These are phyloP conservation scores for Larix sibirica DNA, from an alignment of 83 land plant species.

Conservation along the genomic window DNA sequence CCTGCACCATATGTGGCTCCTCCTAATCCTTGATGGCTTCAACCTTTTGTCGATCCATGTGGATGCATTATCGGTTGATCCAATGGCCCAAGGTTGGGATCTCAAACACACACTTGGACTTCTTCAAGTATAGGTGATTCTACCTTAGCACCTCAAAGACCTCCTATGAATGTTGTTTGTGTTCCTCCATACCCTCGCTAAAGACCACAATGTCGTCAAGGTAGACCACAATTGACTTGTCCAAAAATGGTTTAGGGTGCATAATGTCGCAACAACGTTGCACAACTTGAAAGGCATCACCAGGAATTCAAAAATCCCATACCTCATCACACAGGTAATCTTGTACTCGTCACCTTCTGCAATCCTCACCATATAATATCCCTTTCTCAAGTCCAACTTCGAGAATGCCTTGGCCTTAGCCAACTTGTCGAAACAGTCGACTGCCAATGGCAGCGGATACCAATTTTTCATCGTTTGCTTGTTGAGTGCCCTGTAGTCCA, in stretches of 20 bases:
- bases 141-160: no score
- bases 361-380: constrained; percentile 11
- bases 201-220: no score
- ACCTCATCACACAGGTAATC: constrained; percentile 9
- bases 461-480: not conserved
- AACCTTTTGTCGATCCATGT: no score
- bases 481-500: not conserved
- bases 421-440: not conserved
- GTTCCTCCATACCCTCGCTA: no score
- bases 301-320: constrained; percentile 11
- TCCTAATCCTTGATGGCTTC: no score
- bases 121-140: no score
- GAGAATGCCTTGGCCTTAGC: not conserved
- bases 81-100: no score
- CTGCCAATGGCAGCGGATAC: not conserved
- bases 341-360: constrained; percentile 12
- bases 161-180: no score
- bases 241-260: not conserved
- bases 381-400: constrained; percentile 12
- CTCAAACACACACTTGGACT: no score
- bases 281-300: constrained; percentile 15
- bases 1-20: no score
- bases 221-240: no score
- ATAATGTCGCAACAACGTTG: not conserved
- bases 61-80: no score